Evolutionary conservation across 2,329 filamentous ascomycete species (phyloP), one percentile per base, ranked within the genome.

Genomic region (Arachnomyces sp.): DNA sequence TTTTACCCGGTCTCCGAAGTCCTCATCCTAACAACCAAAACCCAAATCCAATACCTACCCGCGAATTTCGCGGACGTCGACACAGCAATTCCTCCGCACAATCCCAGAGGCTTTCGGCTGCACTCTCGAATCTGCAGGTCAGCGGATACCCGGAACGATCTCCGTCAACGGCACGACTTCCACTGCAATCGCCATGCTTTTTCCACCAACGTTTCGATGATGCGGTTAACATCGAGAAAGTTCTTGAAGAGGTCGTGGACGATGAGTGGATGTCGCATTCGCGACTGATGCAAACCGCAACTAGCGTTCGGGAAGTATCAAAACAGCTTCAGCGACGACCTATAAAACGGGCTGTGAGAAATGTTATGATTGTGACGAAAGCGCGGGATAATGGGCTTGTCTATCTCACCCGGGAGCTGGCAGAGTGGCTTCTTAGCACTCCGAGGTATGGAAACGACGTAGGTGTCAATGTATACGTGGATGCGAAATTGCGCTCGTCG

Each of bases 361-460:
- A 87, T 60, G 78, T 98, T 56, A 96, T 98, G 92, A 94, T 98
- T 55, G 86, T 98, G 49, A 98, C 92, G 46, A 98, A 96, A 66
- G 92, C 92, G 15, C 80, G 92, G 47, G 92, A 98, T 66, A 96
- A 98, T 58, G 80, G 86, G 51, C 74, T 98, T 12, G 90, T 98
- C 28, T 77, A 84, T 51, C 72, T 95, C 50, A 98, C 92, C 2
- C 77, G 85, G 43, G 88, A 98, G 60, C 70, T 98, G 43, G 73
- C 90, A 8, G 77, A 81, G 51, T 98, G 90, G 87, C 73, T 98
- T 28, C 75, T 98, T 44, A 77, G 76, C 45, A 95, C 88, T 2
- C 88, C 92, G 9, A 79, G 92, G 35, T 94, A 98, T 59, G 87
- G 87, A 32, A 87, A 79, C 39, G 81, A 92, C 46, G 60, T 92